phyloP scores from a whole-genome alignment of 2,329 filamentous ascomycete species.

The Trichophyton simii region DNA sequence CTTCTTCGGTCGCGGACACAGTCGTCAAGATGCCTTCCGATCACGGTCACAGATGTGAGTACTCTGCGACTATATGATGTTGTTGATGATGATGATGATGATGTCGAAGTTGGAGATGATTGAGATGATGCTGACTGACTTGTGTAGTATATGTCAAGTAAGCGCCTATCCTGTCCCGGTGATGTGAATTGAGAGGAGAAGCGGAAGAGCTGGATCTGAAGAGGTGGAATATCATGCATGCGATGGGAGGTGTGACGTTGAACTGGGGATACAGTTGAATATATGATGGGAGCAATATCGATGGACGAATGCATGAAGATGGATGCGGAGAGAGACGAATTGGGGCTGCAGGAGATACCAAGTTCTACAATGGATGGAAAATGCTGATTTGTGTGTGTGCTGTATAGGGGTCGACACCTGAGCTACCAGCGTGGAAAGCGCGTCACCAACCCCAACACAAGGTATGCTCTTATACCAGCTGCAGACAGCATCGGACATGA shows the following conservation, averaged over 20 bases:
- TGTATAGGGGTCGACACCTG: slow-evolving; percentile 81
- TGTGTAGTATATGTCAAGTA: slow-evolving; percentile 72
- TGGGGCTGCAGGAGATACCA: too few relatives aligned
- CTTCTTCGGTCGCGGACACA: background rate
- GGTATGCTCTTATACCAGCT: slow-evolving; percentile 18
- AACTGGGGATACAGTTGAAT: too few relatives aligned
- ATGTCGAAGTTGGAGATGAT: too few relatives aligned
- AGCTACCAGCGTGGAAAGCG: slow-evolving; percentile 94
- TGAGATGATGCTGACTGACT: background rate
- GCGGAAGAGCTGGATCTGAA: background rate
- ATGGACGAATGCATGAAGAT: background rate
- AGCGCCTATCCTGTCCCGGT: slow-evolving; percentile 36
- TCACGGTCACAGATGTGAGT: slow-evolving; percentile 77
- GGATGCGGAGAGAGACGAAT: background rate
- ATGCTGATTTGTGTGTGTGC: slow-evolving; percentile 13
- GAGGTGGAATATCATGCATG: background rate
- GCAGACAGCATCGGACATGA: background rate
- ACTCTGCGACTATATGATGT: background rate
- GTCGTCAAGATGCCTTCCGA: slow-evolving; percentile 70
- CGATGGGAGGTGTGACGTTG: background rate
- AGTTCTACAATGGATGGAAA: background rate
- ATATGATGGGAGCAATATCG: background rate
- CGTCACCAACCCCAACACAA: slow-evolving; percentile 78
- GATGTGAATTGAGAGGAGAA: background rate
- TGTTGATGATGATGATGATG: background rate